phyloP scores from a whole-genome alignment of 2,329 filamentous ascomycete species.

The Xylariaceae sp. region DNA sequence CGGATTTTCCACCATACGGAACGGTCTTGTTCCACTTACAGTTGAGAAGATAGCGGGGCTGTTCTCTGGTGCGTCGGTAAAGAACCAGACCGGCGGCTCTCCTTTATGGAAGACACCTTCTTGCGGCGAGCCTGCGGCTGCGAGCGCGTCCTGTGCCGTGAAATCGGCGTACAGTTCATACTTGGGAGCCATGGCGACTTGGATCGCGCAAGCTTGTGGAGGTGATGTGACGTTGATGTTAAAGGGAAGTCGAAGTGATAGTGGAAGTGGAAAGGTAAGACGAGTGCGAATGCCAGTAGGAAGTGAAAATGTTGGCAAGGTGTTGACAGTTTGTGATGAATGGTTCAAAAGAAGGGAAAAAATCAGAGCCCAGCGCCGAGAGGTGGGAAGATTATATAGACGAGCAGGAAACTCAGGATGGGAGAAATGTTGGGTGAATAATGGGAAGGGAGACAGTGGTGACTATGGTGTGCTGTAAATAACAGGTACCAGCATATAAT shows the following conservation, averaged over 20 bases:
- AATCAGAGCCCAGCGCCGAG: too few relatives aligned
- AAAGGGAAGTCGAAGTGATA: background rate
- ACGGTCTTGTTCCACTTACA: slow-evolving; percentile 23
- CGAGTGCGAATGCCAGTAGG: too few relatives aligned
- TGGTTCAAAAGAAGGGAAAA: too few relatives aligned
- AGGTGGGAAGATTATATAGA: too few relatives aligned
- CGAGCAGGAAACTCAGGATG: too few relatives aligned
- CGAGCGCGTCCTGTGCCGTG: slow-evolving; percentile 13
- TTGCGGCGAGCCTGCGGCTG: slow-evolving; percentile 15
- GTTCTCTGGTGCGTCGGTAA: slow-evolving; percentile 8
- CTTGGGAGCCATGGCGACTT: slow-evolving; percentile 12
- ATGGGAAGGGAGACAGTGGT: too few relatives aligned
- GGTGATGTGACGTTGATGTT: background rate
- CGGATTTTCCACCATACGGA: slow-evolving; percentile 29
- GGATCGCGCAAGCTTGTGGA: background rate
- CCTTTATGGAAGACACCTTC: slow-evolving; percentile 7
- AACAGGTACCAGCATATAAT: too few relatives aligned
- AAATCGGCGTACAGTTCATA: slow-evolving; percentile 15
- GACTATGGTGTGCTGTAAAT: too few relatives aligned
- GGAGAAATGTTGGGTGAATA: too few relatives aligned
- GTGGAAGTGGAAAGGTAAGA: too few relatives aligned
- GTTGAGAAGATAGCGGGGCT: slow-evolving; percentile 38
- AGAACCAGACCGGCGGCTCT: slow-evolving; percentile 22
- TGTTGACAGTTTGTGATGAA: too few relatives aligned
- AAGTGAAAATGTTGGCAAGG: too few relatives aligned